phyloP scores from a whole-genome alignment of 345 rosid species.

The Eucalyptus brandiana region DNA sequence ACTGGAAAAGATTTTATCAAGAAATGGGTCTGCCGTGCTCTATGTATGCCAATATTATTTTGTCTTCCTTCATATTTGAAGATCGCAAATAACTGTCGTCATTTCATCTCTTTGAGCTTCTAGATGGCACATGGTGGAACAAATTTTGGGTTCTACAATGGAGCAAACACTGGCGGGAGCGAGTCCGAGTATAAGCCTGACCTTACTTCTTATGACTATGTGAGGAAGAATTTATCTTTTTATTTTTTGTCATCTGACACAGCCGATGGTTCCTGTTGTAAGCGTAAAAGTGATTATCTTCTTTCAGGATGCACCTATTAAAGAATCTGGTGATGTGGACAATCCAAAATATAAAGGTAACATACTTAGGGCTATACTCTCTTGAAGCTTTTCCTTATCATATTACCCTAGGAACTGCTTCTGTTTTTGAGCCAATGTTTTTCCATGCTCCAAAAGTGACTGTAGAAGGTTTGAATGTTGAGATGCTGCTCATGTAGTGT shows the following conservation, averaged over 20 bases:
- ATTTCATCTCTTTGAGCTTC: background rate
- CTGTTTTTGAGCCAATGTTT: background rate
- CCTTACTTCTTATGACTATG: slow-evolving; percentile 95
- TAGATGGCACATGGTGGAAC: slow-evolving; percentile 99
- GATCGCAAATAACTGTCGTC: background rate
- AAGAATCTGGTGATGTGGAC: slow-evolving; percentile 79
- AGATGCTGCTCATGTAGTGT: background rate
- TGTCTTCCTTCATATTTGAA: background rate
- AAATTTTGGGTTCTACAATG: slow-evolving; percentile 90
- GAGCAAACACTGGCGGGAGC: slow-evolving; percentile 71
- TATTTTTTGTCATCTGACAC: background rate
- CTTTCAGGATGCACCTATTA: slow-evolving; percentile 88
- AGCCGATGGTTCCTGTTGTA: background rate
- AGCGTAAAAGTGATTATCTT: background rate
- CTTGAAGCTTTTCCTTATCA: background rate
- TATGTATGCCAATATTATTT: slow-evolving; percentile 40
- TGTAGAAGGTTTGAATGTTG: background rate
- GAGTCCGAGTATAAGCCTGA: slow-evolving; percentile 80
- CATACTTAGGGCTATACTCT: background rate
- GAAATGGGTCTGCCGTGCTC: slow-evolving; percentile 87
- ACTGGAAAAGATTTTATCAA: slow-evolving; percentile 62
- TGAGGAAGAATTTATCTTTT: slow-evolving; percentile 8
- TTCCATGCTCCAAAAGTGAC: background rate
- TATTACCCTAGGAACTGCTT: background rate
- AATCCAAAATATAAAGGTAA: slow-evolving; percentile 71